phyloP scores from a whole-genome alignment of 192 early-diverging fungal genomes.

The Gamsiella multidivaricata region DNA sequence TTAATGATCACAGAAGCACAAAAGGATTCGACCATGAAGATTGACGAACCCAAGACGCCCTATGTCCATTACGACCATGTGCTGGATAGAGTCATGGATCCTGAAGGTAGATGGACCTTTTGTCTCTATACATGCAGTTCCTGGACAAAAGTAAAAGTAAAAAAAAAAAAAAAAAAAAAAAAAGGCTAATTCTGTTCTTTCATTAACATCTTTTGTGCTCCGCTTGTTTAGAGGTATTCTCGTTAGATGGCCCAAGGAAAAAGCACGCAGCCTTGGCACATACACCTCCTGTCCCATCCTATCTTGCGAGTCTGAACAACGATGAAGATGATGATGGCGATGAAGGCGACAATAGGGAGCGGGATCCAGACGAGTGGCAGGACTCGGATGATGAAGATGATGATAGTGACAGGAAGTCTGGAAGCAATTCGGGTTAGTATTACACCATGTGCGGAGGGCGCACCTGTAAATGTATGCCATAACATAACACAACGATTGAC shows the following conservation, averaged over 20 bases:
- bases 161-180: no score
- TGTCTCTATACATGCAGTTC: background rate
- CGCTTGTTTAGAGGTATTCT: constrained; percentile 26
- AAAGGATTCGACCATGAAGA: constrained; percentile 95
- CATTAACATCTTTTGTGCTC: no score
- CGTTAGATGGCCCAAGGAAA: constrained; percentile 35
- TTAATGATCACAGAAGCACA: constrained; percentile 88
- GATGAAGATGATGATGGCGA: constrained; percentile 56
- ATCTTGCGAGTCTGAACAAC: constrained; percentile 55
- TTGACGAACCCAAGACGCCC: constrained; percentile 95
- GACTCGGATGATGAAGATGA: constrained; percentile 70
- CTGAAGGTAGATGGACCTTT: constrained; percentile 51
- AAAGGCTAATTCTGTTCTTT: no score
- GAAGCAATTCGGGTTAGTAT: background rate
- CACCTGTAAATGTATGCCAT: no score
- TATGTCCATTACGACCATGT: constrained; percentile 90
- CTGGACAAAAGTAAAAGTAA: background rate
- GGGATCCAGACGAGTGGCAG: constrained; percentile 66
- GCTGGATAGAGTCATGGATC: constrained; percentile 75
- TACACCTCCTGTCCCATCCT: constrained; percentile 61
- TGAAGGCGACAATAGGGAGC: constrained; percentile 62
- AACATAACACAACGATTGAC: no score
- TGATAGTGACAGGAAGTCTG: background rate
- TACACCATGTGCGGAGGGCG: no score
- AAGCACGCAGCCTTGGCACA: constrained; percentile 61